These are phyloP conservation scores for Barnettozyma vustinii DNA, from an alignment of 805 yeast species.

Conservation along the genomic window DNA sequence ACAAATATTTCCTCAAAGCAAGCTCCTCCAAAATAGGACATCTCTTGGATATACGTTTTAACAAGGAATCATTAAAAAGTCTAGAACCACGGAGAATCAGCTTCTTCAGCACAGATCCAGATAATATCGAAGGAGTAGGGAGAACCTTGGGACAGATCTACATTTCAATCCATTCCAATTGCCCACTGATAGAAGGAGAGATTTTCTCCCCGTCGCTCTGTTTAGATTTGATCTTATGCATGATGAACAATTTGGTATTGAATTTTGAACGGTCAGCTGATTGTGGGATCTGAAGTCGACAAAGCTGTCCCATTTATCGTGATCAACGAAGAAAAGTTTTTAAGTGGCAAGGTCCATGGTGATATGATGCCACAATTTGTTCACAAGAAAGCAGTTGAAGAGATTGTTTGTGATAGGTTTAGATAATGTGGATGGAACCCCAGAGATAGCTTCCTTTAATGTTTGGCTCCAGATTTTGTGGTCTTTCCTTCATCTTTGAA, in stretches of 20 bases:
- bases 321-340: slow-evolving; percentile 49
- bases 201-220: slow-evolving; percentile 50
- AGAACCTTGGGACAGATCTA: slow-evolving; percentile 73
- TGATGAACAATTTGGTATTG: slow-evolving; percentile 45
- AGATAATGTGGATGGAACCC: slow-evolving; percentile 18
- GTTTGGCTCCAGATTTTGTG: slow-evolving; percentile 37
- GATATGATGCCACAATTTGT: slow-evolving; percentile 55
- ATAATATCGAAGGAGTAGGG: slow-evolving; percentile 48
- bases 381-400: slow-evolving; percentile 62
- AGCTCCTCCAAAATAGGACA: slow-evolving; percentile 59
- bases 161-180: slow-evolving; percentile 66
- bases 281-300: slow-evolving; percentile 11
- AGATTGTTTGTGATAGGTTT: slow-evolving; percentile 28
- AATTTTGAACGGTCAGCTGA: slow-evolving; percentile 19
- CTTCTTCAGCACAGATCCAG: slow-evolving; percentile 34
- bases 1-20: slow-evolving; percentile 82
- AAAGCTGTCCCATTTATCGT: slow-evolving; percentile 40
- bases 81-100: slow-evolving; percentile 66
- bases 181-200: slow-evolving; percentile 38
- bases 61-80: slow-evolving; percentile 52
- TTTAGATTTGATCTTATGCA: slow-evolving; percentile 55
- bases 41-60: slow-evolving; percentile 44
- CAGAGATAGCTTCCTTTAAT: slow-evolving; percentile 11
- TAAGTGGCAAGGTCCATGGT: slow-evolving; percentile 51
- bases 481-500: slow-evolving; percentile 52